Base-by-base conservation (phyloP, 75 land plant genomes). In the Larix kaempferi region DNA sequence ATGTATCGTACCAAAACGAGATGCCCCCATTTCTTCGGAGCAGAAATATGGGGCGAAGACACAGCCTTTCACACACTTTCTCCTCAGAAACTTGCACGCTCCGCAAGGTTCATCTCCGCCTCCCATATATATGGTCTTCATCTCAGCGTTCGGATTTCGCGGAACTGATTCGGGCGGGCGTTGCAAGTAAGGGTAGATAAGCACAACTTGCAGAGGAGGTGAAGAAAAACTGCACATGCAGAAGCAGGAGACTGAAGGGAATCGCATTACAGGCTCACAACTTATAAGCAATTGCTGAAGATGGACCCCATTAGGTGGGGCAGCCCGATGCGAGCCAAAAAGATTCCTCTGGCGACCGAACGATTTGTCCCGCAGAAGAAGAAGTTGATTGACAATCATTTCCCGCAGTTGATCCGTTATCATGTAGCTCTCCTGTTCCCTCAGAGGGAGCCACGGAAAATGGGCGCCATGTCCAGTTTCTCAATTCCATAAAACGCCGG, bases 81-180 rank as follows among this genome's bases (percentile, higher is more conserved):
- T 71, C 6, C 88, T 65, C 54, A 86, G 77, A 59, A 86, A 84
- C 80, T 86, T 86, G 77, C 88, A 86, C 7, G 87, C 88, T 33
- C 88, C 88, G 56, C 88, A 86, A 25, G 77, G 77, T 4, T 65
- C 52, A 5, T 55, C 75, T 16, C 49, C 59, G 3, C 80, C 80
- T 39, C 77, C 21, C 2, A 58, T 33, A 15, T 17, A 29, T 16
- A 33, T 33, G 16, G 21, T 17, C 21, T 12, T 65, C 6, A 10
- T 0, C 66, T 16, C n/a, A 6, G 44, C 6, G 2, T 41, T 41
- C 44, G 44, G 44, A 6, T 41, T 41, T 41, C 44, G 6, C 4
- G 44, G 44, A 41, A 5, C 44, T 6, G 44, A 41, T 41, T 41
- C 5, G 44, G 6, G 44, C 44, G 6, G 6, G 44, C 37, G 37